phyloP scores from a whole-genome alignment of 176 grass and related monocot genomes.

The Musa schizocarpa region DNA sequence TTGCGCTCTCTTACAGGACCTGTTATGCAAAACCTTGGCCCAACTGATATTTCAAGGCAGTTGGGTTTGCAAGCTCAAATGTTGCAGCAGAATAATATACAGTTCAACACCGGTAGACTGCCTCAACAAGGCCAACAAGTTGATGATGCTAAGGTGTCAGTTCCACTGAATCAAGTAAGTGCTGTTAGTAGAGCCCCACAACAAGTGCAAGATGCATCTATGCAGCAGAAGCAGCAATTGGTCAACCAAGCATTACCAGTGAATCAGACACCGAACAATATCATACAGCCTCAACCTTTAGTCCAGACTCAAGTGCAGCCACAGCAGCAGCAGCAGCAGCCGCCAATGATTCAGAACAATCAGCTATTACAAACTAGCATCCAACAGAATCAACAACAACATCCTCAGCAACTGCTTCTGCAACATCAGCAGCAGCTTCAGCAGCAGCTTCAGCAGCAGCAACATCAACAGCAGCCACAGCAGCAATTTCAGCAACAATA shows the following conservation, averaged over 20 bases:
- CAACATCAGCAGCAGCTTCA: slow-evolving; percentile 55
- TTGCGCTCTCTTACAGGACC: slow-evolving; percentile 61
- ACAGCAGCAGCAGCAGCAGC: slow-evolving; percentile 19
- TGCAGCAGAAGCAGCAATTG: slow-evolving; percentile 45
- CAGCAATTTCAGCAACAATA: slow-evolving; percentile 30
- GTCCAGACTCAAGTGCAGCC: slow-evolving; percentile 53
- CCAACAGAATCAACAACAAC: not conserved
- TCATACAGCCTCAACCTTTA: slow-evolving; percentile 61
- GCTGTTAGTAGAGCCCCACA: slow-evolving; percentile 43
- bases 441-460: slow-evolving; percentile 54
- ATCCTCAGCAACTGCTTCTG: slow-evolving; percentile 35
- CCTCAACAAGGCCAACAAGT: slow-evolving; percentile 61
- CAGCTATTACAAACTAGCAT: slow-evolving; percentile 1
- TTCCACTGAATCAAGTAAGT: slow-evolving; percentile 46
- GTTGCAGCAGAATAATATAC: slow-evolving; percentile 63
- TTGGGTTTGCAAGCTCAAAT: slow-evolving; percentile 67
- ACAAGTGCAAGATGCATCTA: slow-evolving; percentile 27
- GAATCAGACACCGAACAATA: slow-evolving; percentile 59
- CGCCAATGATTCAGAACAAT: not conserved
- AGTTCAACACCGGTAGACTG: slow-evolving; percentile 52
- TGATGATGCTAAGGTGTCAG: slow-evolving; percentile 42
- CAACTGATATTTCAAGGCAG: slow-evolving; percentile 68
- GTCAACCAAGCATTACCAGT: slow-evolving; percentile 45
- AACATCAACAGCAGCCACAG: slow-evolving; percentile 17
- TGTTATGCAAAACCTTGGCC: slow-evolving; percentile 59